These are phyloP conservation scores for Parmales sp. DNA, from an alignment of 108 stramenopile species.

Conservation along the genomic window DNA sequence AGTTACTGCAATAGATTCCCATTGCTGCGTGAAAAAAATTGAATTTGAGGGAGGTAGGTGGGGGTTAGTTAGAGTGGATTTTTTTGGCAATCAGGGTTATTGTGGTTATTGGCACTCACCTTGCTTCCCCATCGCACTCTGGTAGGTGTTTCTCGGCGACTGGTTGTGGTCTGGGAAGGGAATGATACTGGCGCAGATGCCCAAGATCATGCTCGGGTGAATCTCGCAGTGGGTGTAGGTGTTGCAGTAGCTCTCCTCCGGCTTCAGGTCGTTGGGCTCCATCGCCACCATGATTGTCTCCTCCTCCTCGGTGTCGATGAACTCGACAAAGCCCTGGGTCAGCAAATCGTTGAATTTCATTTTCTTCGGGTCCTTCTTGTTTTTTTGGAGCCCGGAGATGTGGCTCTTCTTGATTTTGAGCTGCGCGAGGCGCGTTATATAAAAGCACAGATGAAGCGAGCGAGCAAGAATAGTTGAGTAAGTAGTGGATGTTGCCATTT, in stretches of 20 bases:
- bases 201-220: constrained; percentile 95
- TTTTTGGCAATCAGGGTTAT: not conserved
- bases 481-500: too few species aligned
- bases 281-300: constrained; percentile 98
- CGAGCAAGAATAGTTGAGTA: too few species aligned
- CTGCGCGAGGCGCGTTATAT: constrained; percentile 47
- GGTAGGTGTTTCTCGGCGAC: constrained; percentile 97
- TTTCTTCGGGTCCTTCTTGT: constrained; percentile 35
- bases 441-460: not conserved
- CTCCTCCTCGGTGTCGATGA: constrained; percentile 97
- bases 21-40: constrained; percentile 61
- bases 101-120: not conserved
- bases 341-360: constrained; percentile 81
- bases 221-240: constrained; percentile 99
- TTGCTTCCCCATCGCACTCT: constrained; percentile 73
- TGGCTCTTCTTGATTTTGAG: constrained; percentile 70
- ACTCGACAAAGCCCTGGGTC: constrained; percentile 88
- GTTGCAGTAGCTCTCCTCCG: constrained; percentile 70
- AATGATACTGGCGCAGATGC: constrained; percentile 88
- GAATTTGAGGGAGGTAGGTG: not conserved
- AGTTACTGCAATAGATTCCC: constrained; percentile 94
- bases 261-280: constrained; percentile 81
- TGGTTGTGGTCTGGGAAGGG: constrained; percentile 99
- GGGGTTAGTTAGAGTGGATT: not conserved
- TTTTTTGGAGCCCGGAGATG: constrained; percentile 42